Evolutionary conservation across 345 rosid genomes (phyloP), one percentile per base, ranked within the genome.

Genomic region (Psidium guajava): DNA sequence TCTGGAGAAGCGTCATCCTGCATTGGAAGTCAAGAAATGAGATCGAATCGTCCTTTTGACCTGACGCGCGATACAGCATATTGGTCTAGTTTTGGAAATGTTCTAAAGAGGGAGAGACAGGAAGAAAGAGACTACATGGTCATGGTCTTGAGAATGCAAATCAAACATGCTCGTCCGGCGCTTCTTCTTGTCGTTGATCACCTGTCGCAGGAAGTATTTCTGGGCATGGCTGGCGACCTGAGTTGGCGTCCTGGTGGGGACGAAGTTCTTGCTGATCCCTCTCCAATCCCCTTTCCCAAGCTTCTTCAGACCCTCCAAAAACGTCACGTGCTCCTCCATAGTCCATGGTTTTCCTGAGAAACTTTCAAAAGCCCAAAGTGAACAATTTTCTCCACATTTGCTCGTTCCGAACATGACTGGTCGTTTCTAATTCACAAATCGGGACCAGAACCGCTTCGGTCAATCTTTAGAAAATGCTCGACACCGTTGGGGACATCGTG

Each of bases 191-290:
- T 86, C 75, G 84, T 90, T 87, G 83, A 54, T 81, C 13, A 89
- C 81, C 75, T 84, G 93, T 54, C 96, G 89, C 22, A 93, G 96
- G 69, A 93, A 92, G 86, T 91, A 90, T 55, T 92, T 93, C 21
- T 92, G 95, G 84, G 94, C 95, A 89, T 93, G 95, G 51, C 95
- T 93, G 5, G 95, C 95, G 83, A 93, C 93, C 89, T 93, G 95
- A 11, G 95, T 92, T 42, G 95, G 94, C 82, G 93, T 92, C 90
- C 95, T 90, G 61, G 95, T 93, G 3, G 86, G 88, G 18, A 93
- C 96, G 64, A 87, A 93, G 86, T 89, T 87, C 50, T 85, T 89
- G 22, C 94, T 90, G 59, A 93, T 93, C 82, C 92, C 96, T 84
- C 94, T 92, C 95, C 95, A 93, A 27, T 93, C 92, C 59, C 95